Evolutionary conservation across 768 basidiomycete genomes (phyloP).

Genomic region (Boletus rubroflammeus): DNA sequence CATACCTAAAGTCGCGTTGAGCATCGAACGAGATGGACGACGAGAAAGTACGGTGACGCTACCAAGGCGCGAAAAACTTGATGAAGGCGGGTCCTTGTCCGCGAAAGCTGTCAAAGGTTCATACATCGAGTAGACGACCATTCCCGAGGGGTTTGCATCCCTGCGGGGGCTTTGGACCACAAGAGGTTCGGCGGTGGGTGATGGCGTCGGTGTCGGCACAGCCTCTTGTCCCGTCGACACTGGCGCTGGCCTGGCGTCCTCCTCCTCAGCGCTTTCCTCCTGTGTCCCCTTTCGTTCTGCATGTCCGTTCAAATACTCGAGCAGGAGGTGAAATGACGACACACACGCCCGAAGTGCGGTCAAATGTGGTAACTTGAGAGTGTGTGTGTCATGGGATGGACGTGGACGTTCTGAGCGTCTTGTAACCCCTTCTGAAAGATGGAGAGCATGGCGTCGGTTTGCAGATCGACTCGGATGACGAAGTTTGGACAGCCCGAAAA

Average conservation of each 20-base stretch:
- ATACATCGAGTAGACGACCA: conserved; percentile 21
- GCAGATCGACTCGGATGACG: conserved; percentile 76
- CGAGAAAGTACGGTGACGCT: conserved; percentile 3
- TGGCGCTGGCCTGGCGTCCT: conserved; percentile 1
- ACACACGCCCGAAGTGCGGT: conserved; percentile 59
- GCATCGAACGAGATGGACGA: not conserved
- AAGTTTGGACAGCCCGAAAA: conserved; percentile 74
- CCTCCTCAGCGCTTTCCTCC: not conserved
- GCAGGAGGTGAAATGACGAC: too few species aligned
- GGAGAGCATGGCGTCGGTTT: conserved; percentile 62
- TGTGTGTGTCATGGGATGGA: conserved; percentile 29
- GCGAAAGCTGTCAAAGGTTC: conserved; percentile 40
- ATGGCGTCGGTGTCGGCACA: not conserved
- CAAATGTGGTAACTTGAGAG: not conserved
- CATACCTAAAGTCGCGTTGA: conserved; percentile 53
- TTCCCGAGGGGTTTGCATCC: conserved; percentile 24
- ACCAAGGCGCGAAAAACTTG: conserved; percentile 93
- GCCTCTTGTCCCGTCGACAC: conserved; percentile 6
- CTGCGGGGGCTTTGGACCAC: conserved; percentile 15
- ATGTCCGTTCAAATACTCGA: conserved; percentile 49
- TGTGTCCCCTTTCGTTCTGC: conserved; percentile 24
- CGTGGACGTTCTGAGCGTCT: conserved; percentile 63
- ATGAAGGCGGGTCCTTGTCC: conserved; percentile 53
- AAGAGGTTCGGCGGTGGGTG: conserved; percentile 1
- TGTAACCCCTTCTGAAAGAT: conserved; percentile 67